Evolutionary conservation across 768 basidiomycete genomes (phyloP).

Genomic region (Pleurotus eryngii): DNA sequence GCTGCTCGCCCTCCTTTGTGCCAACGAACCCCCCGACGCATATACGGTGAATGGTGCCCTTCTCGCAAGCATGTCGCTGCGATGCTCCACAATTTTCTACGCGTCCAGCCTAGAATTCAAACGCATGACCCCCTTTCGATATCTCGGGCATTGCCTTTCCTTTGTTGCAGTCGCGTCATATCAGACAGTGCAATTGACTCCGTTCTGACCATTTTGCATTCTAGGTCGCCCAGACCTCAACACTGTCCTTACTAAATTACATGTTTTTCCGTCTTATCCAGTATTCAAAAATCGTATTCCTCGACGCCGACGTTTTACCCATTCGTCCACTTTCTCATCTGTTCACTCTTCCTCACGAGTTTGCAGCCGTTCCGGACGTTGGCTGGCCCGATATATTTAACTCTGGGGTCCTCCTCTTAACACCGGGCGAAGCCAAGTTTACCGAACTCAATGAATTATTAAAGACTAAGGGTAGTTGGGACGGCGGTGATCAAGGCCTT

Average conservation of each 20-base stretch:
- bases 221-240: slow-evolving; percentile 92
- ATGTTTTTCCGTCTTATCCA: slow-evolving; percentile 88
- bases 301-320: slow-evolving; percentile 91
- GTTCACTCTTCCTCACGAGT: slow-evolving; percentile 78
- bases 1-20: too few relatives aligned
- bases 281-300: slow-evolving; percentile 83
- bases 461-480: slow-evolving; percentile 83
- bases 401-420: slow-evolving; percentile 88
- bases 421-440: slow-evolving; percentile 83
- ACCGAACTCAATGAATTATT: slow-evolving; percentile 66
- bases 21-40: too few relatives aligned
- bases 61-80: background rate
- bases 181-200: background rate
- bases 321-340: slow-evolving; percentile 88
- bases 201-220: slow-evolving; percentile 12
- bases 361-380: slow-evolving; percentile 93
- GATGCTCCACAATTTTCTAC: slow-evolving; percentile 10
- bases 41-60: too few relatives aligned
- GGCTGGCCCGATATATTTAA: slow-evolving; percentile 99
- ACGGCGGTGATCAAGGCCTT: slow-evolving; percentile 98
- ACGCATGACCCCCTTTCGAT: background rate
- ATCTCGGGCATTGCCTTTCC: background rate
- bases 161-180: background rate
- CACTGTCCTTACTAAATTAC: slow-evolving; percentile 93
- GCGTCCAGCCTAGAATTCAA: slow-evolving; percentile 4